A percentile compares a stretch with the other conserved stretches of the same genome.
These are phyloP conservation scores for Rhizophora mangle DNA, from an alignment of 345 rosid species.

Conservation along the genomic window DNA sequence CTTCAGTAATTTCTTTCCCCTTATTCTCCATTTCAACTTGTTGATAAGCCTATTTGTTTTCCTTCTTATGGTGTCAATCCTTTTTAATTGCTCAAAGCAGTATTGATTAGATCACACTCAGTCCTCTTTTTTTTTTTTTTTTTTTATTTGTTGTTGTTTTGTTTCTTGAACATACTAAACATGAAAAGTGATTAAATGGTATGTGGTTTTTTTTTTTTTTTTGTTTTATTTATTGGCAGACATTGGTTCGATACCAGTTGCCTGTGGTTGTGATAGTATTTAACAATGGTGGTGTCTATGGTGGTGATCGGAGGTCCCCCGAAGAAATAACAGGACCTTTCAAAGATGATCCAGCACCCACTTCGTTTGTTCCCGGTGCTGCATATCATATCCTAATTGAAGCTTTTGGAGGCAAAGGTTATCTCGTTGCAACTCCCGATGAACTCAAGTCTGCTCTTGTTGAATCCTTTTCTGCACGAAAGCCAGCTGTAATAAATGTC, in stretches of 20 bases:
- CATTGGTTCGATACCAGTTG: conserved; percentile 86
- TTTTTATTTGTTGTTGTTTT: neutral
- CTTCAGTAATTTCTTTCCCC: neutral
- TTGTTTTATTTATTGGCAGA: conserved; percentile 35
- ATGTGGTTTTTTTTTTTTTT: too few relatives aligned
- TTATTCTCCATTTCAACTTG: neutral
- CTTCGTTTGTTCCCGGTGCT: conserved; percentile 89
- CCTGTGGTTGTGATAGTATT: conserved; percentile 90
- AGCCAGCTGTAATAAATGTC: conserved; percentile 84
- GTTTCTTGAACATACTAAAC: neutral
- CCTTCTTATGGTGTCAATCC: neutral
- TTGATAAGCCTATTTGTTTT: neutral
- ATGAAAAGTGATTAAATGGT: neutral
- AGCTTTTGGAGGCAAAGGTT: conserved; percentile 95
- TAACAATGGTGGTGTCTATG: conserved; percentile 97
- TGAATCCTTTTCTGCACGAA: conserved; percentile 67
- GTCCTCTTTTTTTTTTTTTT: neutral
- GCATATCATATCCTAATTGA: conserved; percentile 74
- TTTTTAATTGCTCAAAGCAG: too few relatives aligned
- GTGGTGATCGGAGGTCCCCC: conserved; percentile 84
- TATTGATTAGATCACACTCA: neutral
- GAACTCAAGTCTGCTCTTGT: conserved; percentile 75
- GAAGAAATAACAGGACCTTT: conserved; percentile 80
- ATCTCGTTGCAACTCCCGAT: conserved; percentile 74
- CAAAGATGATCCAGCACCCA: conserved; percentile 94